Percentiles rank a stretch among this genome's conserved stretches.
Conservation (phyloP, 1,139 yeast species). For the Magnusiomyces fungicola region DNA sequence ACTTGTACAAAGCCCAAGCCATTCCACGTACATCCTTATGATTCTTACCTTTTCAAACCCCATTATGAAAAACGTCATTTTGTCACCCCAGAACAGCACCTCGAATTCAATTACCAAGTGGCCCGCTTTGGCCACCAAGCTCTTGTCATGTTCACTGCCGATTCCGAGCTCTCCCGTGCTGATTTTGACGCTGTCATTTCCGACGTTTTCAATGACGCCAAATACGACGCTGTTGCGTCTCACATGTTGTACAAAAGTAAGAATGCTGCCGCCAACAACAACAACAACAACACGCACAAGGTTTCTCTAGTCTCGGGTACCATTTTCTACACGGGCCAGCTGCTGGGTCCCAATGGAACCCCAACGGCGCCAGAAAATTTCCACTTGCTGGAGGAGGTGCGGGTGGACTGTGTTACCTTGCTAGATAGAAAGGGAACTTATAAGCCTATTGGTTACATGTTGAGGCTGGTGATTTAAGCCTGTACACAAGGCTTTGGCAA, state of each 20-base stretch:
- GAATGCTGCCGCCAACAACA: too few species aligned
- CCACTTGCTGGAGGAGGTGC: conserved; percentile 1
- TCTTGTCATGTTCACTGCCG: neutral
- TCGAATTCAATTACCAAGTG: neutral
- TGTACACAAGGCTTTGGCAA: neutral
- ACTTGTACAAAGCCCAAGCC: neutral
- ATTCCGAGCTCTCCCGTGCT: neutral
- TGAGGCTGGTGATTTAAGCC: conserved; percentile 1
- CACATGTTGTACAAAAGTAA: too few species aligned
- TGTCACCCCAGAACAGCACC: neutral
- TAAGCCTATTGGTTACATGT: conserved; percentile 6
- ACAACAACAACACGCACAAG: neutral
- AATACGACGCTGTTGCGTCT: too few species aligned
- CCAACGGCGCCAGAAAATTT: neutral
- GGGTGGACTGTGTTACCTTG: neutral
- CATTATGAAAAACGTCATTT: neutral
- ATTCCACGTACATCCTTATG: neutral
- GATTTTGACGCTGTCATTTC: neutral
- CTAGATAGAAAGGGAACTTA: neutral
- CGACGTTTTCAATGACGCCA: neutral
- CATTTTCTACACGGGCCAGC: neutral
- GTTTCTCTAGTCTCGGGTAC: conserved; percentile 1
- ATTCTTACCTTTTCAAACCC: conserved; percentile 1
- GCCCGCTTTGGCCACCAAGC: conserved; percentile 1
- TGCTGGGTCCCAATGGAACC: too few species aligned